phyloP scores from a whole-genome alignment of 345 rosid genomes.

The Populus deltoides region DNA sequence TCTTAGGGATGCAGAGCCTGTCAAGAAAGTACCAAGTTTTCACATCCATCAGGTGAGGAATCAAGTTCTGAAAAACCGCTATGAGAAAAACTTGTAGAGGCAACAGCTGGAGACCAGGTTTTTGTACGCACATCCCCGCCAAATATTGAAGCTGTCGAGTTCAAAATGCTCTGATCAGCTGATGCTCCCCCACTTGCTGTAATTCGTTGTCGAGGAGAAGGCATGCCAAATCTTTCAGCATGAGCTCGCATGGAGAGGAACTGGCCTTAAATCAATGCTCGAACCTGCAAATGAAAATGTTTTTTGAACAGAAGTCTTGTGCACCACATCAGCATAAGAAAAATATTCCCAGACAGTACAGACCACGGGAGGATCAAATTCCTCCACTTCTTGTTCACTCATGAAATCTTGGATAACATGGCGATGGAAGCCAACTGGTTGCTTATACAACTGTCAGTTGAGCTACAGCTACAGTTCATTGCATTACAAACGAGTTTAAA shows the following conservation, averaged over 20 bases:
- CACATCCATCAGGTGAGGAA: neutral
- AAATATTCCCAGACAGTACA: slow-evolving; percentile 4
- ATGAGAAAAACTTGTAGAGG: neutral
- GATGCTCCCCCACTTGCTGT: slow-evolving; percentile 96
- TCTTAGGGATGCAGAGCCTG: slow-evolving; percentile 95
- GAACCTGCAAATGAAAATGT: slow-evolving; percentile 47
- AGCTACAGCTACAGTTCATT: neutral
- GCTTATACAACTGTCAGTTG: slow-evolving; percentile 7
- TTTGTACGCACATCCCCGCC: slow-evolving; percentile 79
- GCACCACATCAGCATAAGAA: neutral
- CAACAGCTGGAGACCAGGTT: slow-evolving; percentile 54
- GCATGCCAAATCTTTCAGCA: slow-evolving; percentile 86
- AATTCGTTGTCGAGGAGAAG: slow-evolving; percentile 76
- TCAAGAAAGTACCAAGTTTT: neutral
- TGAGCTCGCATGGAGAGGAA: slow-evolving; percentile 85
- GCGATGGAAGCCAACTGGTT: slow-evolving; percentile 79
- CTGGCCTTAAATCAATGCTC: slow-evolving; percentile 87
- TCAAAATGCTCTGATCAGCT: slow-evolving; percentile 63
- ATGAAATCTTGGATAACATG: slow-evolving; percentile 59
- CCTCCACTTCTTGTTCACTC: slow-evolving; percentile 55
- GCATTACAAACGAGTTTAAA: neutral
- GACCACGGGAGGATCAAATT: slow-evolving; percentile 91
- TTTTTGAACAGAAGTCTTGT: neutral
- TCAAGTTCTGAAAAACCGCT: neutral
- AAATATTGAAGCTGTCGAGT: slow-evolving; percentile 58